Evolutionary conservation across 345 rosid species (phyloP).

Genomic region (Populus euphratica): DNA sequence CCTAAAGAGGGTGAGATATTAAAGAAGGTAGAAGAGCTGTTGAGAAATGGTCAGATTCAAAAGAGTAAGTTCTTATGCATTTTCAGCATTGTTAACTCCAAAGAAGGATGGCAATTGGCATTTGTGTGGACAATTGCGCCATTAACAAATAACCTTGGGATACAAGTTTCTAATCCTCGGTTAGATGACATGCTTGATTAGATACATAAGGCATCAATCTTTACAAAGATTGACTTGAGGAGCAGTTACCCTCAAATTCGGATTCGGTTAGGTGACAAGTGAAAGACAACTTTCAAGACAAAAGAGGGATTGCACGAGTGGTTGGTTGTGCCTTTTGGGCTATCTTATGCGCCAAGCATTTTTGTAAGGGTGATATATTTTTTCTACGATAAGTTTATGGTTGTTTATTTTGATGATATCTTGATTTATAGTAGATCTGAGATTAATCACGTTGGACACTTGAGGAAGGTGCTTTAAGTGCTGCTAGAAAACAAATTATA

Average conservation of each 20-base stretch:
- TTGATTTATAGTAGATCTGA: too few relatives aligned
- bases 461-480: too few relatives aligned
- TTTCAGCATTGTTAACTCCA: too few relatives aligned
- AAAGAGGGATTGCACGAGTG: background rate
- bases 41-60: background rate
- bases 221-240: background rate
- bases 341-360: too few relatives aligned
- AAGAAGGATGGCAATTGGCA: background rate
- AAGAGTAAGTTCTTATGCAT: too few relatives aligned
- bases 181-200: background rate
- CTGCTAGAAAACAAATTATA: too few relatives aligned
- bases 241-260: background rate
- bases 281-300: background rate
- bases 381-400: too few relatives aligned
- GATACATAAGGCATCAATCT: background rate
- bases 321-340: too few relatives aligned
- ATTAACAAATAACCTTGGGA: background rate
- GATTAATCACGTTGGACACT: too few relatives aligned
- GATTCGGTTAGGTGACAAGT: background rate
- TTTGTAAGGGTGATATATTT: too few relatives aligned
- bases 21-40: background rate
- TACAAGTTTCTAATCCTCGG: background rate
- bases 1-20: background rate
- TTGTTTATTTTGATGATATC: too few relatives aligned
- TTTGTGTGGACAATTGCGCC: background rate